These are phyloP conservation scores for Cyphellophora europaea DNA, from an alignment of 2,329 filamentous ascomycete genomes.

Conservation along the genomic window DNA sequence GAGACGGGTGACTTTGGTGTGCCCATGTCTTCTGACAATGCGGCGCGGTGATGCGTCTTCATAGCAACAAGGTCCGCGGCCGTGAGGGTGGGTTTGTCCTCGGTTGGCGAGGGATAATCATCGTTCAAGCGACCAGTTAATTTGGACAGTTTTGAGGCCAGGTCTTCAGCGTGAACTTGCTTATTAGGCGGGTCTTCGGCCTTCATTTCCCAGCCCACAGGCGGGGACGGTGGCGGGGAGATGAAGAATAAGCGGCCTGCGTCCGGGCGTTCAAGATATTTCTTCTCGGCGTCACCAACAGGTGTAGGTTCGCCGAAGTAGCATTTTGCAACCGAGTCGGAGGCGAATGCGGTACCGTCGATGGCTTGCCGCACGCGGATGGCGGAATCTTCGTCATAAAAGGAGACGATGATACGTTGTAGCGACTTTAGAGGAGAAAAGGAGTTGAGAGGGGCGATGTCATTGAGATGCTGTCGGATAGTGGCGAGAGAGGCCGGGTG, in stretches of 20 bases:
- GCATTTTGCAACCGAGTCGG: slow-evolving; percentile 27
- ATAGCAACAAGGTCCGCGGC: slow-evolving; percentile 12
- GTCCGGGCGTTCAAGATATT: slow-evolving; percentile 47
- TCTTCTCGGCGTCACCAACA: slow-evolving; percentile 26
- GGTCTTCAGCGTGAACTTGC: slow-evolving; percentile 53
- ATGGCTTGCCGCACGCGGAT: slow-evolving; percentile 33
- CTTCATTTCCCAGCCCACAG: slow-evolving; percentile 55
- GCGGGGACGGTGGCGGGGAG: slow-evolving; percentile 53
- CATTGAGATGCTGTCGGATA: slow-evolving; percentile 33
- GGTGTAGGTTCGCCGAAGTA: slow-evolving; percentile 46
- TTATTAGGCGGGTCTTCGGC: slow-evolving; percentile 58
- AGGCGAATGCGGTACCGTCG: slow-evolving; percentile 27
- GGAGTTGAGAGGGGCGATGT: slow-evolving; percentile 35
- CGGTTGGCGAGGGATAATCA: slow-evolving; percentile 4
- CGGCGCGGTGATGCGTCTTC: slow-evolving; percentile 3
- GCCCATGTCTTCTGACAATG: slow-evolving; percentile 8
- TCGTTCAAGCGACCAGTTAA: slow-evolving; percentile 32
- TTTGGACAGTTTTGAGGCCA: slow-evolving; percentile 46
- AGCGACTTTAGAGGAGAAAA: slow-evolving; percentile 42
- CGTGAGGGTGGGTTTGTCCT: slow-evolving; percentile 10
- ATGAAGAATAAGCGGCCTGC: slow-evolving; percentile 58
- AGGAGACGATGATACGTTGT: slow-evolving; percentile 42
- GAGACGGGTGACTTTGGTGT: slow-evolving; percentile 8
- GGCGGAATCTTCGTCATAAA: slow-evolving; percentile 32
- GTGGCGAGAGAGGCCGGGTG: slow-evolving; percentile 32